These are phyloP conservation scores for Calendula officinalis DNA, from an alignment of 129 eudicot species.

Conservation along the genomic window DNA sequence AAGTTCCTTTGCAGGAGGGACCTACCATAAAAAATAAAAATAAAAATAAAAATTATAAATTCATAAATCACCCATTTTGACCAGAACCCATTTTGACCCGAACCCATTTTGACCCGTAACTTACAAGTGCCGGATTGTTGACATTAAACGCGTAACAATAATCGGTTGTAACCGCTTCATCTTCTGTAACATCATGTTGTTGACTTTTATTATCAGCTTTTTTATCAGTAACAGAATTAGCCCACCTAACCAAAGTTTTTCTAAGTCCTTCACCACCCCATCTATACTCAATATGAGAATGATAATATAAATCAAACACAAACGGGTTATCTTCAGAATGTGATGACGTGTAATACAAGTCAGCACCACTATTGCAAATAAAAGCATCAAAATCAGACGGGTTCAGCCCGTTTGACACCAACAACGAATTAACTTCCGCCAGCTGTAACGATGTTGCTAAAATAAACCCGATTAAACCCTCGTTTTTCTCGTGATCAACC, in stretches of 20 bases:
- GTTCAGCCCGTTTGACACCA: constrained; percentile 65
- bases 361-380: constrained; percentile 96
- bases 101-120: constrained; percentile 1
- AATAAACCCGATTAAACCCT: constrained; percentile 81
- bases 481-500: constrained; percentile 60
- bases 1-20: constrained; percentile 84
- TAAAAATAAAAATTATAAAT: not conserved
- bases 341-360: constrained; percentile 75
- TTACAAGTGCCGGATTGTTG: constrained; percentile 72
- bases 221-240: constrained; percentile 56
- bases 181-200: constrained; percentile 68
- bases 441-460: constrained; percentile 84
- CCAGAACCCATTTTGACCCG: not conserved
- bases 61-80: not conserved
- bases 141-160: constrained; percentile 93
- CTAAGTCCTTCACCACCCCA: constrained; percentile 99
- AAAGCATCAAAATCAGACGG: constrained; percentile 92
- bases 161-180: constrained; percentile 79
- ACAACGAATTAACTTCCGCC: constrained; percentile 63
- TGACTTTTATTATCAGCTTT: constrained; percentile 47
- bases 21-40: constrained; percentile 43
- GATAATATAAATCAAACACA: constrained; percentile 85
- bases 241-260: constrained; percentile 93
- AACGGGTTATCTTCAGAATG: constrained; percentile 73
- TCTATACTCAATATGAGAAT: constrained; percentile 91